Base-by-base conservation (phyloP, 2,329 filamentous ascomycete genomes). In the Apiospora rasikravindrae region DNA sequence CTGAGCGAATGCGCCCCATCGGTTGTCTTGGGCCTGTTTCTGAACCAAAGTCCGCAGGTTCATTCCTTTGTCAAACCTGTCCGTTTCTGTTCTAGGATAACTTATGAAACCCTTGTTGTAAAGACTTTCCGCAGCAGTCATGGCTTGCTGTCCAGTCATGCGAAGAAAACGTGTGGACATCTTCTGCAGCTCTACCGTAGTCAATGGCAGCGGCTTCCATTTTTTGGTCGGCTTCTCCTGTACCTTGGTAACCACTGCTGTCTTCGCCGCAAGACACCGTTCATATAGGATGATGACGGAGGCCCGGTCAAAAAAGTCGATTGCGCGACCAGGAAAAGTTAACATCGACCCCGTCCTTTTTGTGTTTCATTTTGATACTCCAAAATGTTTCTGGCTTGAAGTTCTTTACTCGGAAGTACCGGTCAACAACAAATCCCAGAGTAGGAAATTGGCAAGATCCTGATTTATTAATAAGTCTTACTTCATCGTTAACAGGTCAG, bases 51-150 rank as follows among this genome's bases (percentile, higher is more conserved):
- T 89, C 74, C 89, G 90, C 26, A 99, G 87, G 79, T 98, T 92
- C 85, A 98, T 98, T 5, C 89, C 96, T 77, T 90, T 90, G 78
- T 98, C 95, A 79, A 98, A 99, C 44, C 96, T 93, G 81, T 99
- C 96, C 0, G 96, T 99, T 82, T 99, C 96, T 0, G 96, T 99
- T 82, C 96, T 91, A 1, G 96, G 96, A 82, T 99, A 99, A 82
- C 95, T 98, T 82, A 99, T 98, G 83, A 95, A 98, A 0, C 96
- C 96, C 81, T 93, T 95, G 67, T 95, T 95, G 84, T 99, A 99
- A 2, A 99, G 88, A 6, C 86, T 86, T 82, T 99, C 96, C 5
- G 96, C 96, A 33, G 92, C 87, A 68, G 88, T 92, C 95, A 99
- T 98, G 64, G 97, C 94, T 73, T 92, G 89, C 77, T 97, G 93